Percentiles rank a stretch among this genome's conserved stretches.
Conservation (phyloP, 2,329 filamentous ascomycete species). For the Xylariaceae sp. region DNA sequence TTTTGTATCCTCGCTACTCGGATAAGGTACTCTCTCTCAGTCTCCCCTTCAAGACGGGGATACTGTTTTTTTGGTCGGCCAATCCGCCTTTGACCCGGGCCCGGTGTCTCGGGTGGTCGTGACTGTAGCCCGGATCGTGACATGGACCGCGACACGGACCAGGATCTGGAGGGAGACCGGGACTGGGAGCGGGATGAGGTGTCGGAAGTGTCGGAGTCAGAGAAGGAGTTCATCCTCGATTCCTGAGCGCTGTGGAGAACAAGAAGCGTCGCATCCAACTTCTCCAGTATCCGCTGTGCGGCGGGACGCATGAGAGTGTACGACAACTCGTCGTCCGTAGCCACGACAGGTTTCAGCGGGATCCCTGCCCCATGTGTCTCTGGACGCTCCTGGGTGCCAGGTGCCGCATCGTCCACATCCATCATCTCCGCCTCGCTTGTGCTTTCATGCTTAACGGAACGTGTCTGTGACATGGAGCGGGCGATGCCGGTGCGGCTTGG, state of each 20-base stretch:
- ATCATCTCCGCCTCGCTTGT: constrained; percentile 18
- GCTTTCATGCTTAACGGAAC: constrained; percentile 18
- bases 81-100: constrained; percentile 18
- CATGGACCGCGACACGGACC: no score
- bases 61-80: constrained; percentile 39
- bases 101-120: constrained; percentile 1
- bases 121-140: no score
- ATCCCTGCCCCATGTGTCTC: constrained; percentile 3
- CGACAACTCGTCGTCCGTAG: constrained; percentile 67
- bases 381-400: constrained; percentile 1
- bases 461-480: constrained; percentile 13
- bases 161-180: constrained; percentile 11
- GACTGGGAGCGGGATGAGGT: constrained; percentile 10
- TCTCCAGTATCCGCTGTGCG: constrained; percentile 62
- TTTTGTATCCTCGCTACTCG: constrained; percentile 41
- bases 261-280: constrained; percentile 63
- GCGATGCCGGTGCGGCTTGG: constrained; percentile 10
- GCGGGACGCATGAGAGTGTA: constrained; percentile 59
- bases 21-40: constrained; percentile 40
- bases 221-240: constrained; percentile 37
- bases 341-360: constrained; percentile 46
- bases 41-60: constrained; percentile 38
- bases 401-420: constrained; percentile 21
- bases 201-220: constrained; percentile 26
- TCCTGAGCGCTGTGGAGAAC: constrained; percentile 64